Conservation (phyloP, 2,329 filamentous ascomycete species). For the Elsinoe batatas region DNA sequence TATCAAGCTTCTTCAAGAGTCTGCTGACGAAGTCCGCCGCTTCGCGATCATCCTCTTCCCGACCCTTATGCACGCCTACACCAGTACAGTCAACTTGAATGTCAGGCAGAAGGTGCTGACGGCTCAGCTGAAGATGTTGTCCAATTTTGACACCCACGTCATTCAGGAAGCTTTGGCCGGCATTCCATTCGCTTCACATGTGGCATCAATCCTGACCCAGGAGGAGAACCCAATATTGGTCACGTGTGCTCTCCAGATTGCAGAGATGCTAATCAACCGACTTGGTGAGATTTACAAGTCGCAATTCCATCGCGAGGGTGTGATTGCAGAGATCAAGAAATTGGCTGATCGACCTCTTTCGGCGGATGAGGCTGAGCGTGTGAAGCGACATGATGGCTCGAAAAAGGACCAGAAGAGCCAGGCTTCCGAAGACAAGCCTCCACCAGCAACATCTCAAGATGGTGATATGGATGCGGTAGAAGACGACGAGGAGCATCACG, state of each 20-base stretch:
- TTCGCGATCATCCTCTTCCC: conserved; percentile 91
- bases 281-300: conserved; percentile 84
- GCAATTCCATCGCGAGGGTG: conserved; percentile 93
- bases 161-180: conserved; percentile 75
- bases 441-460: conserved; percentile 30
- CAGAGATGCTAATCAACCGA: conserved; percentile 75
- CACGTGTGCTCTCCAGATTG: conserved; percentile 76
- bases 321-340: conserved; percentile 82
- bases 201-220: conserved; percentile 90
- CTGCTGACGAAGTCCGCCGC: conserved; percentile 75
- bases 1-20: conserved; percentile 69
- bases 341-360: conserved; percentile 47
- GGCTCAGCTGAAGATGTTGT: conserved; percentile 97
- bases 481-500: conserved; percentile 44
- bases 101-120: conserved; percentile 91
- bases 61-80: conserved; percentile 91
- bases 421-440: conserved; percentile 13
- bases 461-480: conserved; percentile 30
- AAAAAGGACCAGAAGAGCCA: conserved; percentile 13
- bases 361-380: not conserved
- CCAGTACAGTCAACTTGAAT: conserved; percentile 89
- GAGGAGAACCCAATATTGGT: conserved; percentile 85
- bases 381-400: conserved; percentile 12
- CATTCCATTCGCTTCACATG: conserved; percentile 89
- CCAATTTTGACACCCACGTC: conserved; percentile 78